Base-by-base conservation (phyloP, 352 stramenopile genomes). In the Globisporangium orthogonon region DNA sequence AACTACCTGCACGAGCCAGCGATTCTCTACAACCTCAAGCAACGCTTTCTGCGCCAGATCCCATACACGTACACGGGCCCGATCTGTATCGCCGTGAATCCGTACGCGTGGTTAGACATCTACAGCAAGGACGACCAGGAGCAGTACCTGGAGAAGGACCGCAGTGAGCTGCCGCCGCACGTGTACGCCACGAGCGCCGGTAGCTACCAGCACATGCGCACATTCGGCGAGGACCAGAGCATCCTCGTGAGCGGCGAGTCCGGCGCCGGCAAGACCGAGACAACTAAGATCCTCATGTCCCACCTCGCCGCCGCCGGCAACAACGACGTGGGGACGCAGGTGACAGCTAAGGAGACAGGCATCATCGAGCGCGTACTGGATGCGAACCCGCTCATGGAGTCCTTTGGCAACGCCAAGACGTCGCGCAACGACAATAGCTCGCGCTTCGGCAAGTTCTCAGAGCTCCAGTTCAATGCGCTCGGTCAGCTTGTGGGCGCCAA, bases 51-150 rank as follows among this genome's bases (percentile, higher is more conserved):
- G 62, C 71, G 73, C 52, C 74, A 89, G 52, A 86, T 96, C 62
- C 96, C 96, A 0, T 99, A 99, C 78, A 98, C 96, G 48, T 96
- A 97, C 67, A 97, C 96, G 18, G 95, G 95, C 44, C 87, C 97
- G 28, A 98, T 98, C 73, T 94, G 97, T 65, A 97, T 99, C 60
- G 96, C 96, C 28, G 91, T 98, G 35, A 99, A 99, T 69, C 96
- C 96, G 66, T 99, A 98, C 63, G 88, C 85, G 46, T 96, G 88
- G 86, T 73, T 96, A 23, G 78, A 96, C 63, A 83, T 97, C 52
- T 97, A 97, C 70, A 87, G 65, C 14, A 71, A 83, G 35, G 74
- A 93, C 56, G 62, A 83, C 14, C 78, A 94, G 54, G 73, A 85
- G 33, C 67, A 86, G 72, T 97, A 97, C 58, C 61, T 92, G 28